Evolutionary conservation across 805 yeast species (phyloP).

Genomic region (Pichia manshurica): DNA sequence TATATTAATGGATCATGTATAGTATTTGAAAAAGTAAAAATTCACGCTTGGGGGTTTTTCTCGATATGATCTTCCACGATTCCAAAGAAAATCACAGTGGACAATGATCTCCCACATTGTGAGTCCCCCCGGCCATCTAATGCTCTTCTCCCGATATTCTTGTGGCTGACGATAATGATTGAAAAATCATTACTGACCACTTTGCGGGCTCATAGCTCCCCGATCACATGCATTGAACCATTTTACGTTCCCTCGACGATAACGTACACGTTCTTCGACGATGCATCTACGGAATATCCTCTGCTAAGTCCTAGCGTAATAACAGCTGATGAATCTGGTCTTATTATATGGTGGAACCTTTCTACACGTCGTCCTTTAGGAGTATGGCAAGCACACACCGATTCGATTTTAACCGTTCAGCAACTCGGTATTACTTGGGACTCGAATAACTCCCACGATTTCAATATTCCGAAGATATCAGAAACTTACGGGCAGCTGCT

Average conservation of each 20-base stretch:
- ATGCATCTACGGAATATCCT: slow-evolving; percentile 8
- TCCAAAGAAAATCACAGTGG: too few species aligned
- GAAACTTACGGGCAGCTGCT: slow-evolving; percentile 38
- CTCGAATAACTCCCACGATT: background rate
- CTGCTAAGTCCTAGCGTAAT: slow-evolving; percentile 35
- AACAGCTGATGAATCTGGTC: slow-evolving; percentile 60
- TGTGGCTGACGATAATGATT: slow-evolving; percentile 28
- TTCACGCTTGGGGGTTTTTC: too few species aligned
- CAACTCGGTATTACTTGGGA: slow-evolving; percentile 37
- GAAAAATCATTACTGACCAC: slow-evolving; percentile 24
- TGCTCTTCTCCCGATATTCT: too few species aligned
- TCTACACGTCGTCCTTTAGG: slow-evolving; percentile 48
- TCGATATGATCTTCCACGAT: too few species aligned
- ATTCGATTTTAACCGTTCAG: slow-evolving; percentile 42
- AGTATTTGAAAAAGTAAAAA: too few species aligned
- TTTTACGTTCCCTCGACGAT: slow-evolving; percentile 12
- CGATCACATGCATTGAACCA: slow-evolving; percentile 9
- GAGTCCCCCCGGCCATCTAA: too few species aligned
- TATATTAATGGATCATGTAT: too few species aligned
- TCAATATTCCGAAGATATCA: slow-evolving; percentile 16
- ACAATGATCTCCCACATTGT: too few species aligned
- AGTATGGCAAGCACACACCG: slow-evolving; percentile 55
- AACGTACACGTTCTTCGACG: background rate
- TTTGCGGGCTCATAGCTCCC: slow-evolving; percentile 7
- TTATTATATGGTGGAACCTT: slow-evolving; percentile 61